Evolutionary conservation across 1,284 basidiomycete species (phyloP).

Genomic region (Leccinum pallidistipes): DNA sequence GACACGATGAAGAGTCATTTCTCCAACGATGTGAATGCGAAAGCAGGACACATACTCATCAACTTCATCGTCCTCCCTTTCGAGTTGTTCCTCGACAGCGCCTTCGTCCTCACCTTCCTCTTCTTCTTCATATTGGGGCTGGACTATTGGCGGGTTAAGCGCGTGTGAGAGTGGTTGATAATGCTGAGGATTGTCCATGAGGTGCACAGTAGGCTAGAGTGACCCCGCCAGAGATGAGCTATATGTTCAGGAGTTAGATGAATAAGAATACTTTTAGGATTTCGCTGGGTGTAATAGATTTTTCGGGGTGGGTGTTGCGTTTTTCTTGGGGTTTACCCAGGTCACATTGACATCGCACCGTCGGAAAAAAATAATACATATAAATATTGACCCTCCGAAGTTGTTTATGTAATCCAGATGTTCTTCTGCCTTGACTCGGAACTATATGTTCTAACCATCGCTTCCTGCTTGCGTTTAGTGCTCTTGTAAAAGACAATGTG

Average conservation of each 20-base stretch:
- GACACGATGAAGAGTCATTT: constrained; percentile 3
- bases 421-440: too few relatives aligned
- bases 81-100: constrained; percentile 66
- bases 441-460: too few relatives aligned
- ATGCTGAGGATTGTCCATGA: constrained; percentile 74
- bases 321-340: constrained; percentile 32
- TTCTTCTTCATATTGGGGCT: constrained; percentile 36
- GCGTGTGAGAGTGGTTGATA: constrained; percentile 80
- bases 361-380: constrained; percentile 25
- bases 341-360: constrained; percentile 21
- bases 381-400: constrained; percentile 31
- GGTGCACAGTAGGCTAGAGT: constrained; percentile 5
- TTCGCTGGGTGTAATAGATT: constrained; percentile 36
- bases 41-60: constrained; percentile 30
- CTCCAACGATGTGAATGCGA: constrained; percentile 4
- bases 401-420: background rate
- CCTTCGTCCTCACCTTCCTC: constrained; percentile 68
- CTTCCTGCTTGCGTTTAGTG: too few relatives aligned
- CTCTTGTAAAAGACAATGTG: background rate
- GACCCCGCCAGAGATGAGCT: constrained; percentile 14
- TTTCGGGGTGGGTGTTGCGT: constrained; percentile 31
- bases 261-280: constrained; percentile 23
- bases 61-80: constrained; percentile 39
- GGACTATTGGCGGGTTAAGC: constrained; percentile 55
- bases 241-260: constrained; percentile 29